A percentile compares a stretch with the other conserved stretches of the same genome.
Evolutionary conservation across 1,284 basidiomycete species (phyloP).

Genomic region (Boletus holoroseus): DNA sequence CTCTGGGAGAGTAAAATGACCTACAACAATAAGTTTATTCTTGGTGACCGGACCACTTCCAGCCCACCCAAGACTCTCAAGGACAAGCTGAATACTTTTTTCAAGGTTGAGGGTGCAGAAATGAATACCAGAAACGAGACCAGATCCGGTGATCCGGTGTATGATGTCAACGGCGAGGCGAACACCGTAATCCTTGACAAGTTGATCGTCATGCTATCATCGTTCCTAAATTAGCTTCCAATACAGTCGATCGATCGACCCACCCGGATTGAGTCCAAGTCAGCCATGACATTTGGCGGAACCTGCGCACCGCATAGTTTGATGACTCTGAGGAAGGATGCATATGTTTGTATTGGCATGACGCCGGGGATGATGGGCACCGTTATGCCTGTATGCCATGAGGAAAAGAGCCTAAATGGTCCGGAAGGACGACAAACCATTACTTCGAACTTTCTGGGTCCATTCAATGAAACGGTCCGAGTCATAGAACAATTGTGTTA

Average conservation of each 20-base stretch:
- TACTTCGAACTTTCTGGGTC: conserved; percentile 65
- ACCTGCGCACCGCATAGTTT: conserved; percentile 84
- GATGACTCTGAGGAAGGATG: conserved; percentile 86
- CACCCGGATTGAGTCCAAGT: conserved; percentile 78
- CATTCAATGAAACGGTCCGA: conserved; percentile 79
- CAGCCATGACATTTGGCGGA: conserved; percentile 63
- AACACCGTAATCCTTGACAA: conserved; percentile 88
- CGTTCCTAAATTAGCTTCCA: conserved; percentile 17
- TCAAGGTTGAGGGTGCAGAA: conserved; percentile 98
- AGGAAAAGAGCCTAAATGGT: conserved; percentile 5
- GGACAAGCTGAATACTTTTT: conserved; percentile 86
- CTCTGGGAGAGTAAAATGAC: conserved; percentile 11
- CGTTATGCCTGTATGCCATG: conserved; percentile 61
- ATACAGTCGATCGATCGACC: conserved; percentile 27
- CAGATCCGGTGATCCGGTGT: conserved; percentile 42
- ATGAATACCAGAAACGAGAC: conserved; percentile 78
- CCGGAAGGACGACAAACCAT: conserved; percentile 45
- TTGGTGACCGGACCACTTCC: conserved; percentile 37
- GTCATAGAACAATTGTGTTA: conserved; percentile 98
- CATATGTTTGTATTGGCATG: conserved; percentile 97
- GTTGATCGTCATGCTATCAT: conserved; percentile 78
- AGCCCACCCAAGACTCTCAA: conserved; percentile 76
- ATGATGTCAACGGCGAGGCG: conserved; percentile 77
- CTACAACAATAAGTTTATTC: conserved; percentile 71
- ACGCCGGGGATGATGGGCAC: conserved; percentile 93